phyloP scores from a whole-genome alignment of 2,329 filamentous ascomycete genomes.

The Fusarium chuoi region DNA sequence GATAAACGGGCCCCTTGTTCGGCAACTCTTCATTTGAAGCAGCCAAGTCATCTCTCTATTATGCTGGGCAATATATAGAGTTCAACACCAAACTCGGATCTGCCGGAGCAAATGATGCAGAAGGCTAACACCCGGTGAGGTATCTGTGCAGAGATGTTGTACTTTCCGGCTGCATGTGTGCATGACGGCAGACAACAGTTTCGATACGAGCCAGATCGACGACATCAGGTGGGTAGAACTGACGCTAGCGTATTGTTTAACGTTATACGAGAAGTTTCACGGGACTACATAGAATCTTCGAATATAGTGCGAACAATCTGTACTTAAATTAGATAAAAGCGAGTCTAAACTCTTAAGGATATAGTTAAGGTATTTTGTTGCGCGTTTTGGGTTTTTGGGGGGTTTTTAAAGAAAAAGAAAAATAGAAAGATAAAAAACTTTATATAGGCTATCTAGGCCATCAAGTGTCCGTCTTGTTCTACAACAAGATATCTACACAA shows the following conservation, averaged over 20 bases:
- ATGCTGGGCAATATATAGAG: not conserved
- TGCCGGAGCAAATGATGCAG: not conserved
- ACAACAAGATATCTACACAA: not conserved
- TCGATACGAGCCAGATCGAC: slow-evolving; percentile 24
- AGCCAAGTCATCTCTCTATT: not conserved
- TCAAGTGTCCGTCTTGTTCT: not conserved
- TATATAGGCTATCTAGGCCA: not conserved
- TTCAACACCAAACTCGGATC: not conserved
- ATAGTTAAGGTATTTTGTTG: too few relatives aligned
- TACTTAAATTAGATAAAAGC: not conserved
- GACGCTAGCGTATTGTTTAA: slow-evolving; percentile 1
- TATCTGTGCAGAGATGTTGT: not conserved
- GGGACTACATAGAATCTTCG: not conserved
- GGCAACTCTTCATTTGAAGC: not conserved
- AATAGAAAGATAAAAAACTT: too few relatives aligned
- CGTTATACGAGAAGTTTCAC: slow-evolving; percentile 4
- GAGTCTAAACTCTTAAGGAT: not conserved
- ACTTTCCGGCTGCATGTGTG: not conserved
- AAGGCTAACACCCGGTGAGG: not conserved
- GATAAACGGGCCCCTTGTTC: not conserved
- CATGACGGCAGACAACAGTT: not conserved
- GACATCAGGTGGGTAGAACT: slow-evolving; percentile 1
- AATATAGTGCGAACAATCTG: not conserved
- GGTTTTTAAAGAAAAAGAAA: too few relatives aligned
- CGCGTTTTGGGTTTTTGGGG: too few relatives aligned